Base-by-base conservation (phyloP, 345 rosid genomes). In the Arabis hirsuta region DNA sequence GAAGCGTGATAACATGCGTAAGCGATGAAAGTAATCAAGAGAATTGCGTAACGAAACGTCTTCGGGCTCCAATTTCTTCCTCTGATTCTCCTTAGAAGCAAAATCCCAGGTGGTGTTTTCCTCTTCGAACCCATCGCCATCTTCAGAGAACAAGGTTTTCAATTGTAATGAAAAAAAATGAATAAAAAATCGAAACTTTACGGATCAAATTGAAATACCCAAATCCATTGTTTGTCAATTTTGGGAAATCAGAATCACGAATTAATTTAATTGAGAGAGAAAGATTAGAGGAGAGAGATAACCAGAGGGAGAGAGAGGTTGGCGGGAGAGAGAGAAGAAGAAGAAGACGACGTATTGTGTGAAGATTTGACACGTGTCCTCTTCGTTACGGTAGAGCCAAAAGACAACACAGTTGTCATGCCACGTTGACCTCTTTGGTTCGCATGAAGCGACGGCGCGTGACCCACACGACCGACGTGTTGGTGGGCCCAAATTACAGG, bases 1-100 rank as follows among this genome's bases (percentile, higher is more conserved):
- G 96, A 94, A 1, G 98, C 98, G 43, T 94, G 97, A 55, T 94
- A 94, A 86, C 95, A 85, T 56, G 95, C 81, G 63, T 91, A 94
- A 0, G 98, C 98, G 43, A 94, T 73, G 83, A 94, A 94, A 26
- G 97, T 94, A 54, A 94, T 38, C 70, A 94, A 67, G 58, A 94
- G 68, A 70, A 89, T 76, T 39, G 76, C 67, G 62, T 94, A 94
- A 31, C 96, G 81, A 65, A 84, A 88, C 11, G 92, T 81, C n/a
- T 63, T 81, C 0, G 92, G 77, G 60, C 82, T 83, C 91, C 88
- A 87, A 69, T 94, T 88, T 31, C 80, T 80, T 38, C 95, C 89
- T 75, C 97, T 82, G 48, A 85, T 34, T 24, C 83, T 80, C 65
- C 86, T 77, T 5, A 83, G 3, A 24, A 85, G 83, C 76, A 76